phyloP scores from a whole-genome alignment of 768 basidiomycete genomes.

The Suillus subaureus region DNA sequence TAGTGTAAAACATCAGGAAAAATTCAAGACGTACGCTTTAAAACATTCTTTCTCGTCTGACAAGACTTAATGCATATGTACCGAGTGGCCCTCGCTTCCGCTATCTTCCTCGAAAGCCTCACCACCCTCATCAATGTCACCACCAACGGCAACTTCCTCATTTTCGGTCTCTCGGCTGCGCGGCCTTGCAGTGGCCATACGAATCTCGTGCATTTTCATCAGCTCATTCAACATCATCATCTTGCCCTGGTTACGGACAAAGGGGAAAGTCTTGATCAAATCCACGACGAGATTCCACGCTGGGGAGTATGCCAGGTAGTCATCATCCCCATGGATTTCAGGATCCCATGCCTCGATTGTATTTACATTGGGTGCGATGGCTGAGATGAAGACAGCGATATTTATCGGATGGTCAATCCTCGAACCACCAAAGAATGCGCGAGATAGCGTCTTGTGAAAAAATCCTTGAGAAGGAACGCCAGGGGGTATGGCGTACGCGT shows the following conservation, averaged over 20 bases:
- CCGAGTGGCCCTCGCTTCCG: not conserved
- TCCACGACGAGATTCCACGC: constrained; percentile 26
- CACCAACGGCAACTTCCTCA: not conserved
- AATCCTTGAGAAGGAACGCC: constrained; percentile 3
- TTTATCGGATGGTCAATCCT: not conserved
- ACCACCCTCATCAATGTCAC: not conserved
- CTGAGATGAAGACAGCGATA: constrained; percentile 29
- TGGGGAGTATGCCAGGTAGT: not conserved
- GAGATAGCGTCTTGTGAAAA: not conserved
- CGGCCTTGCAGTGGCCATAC: not conserved
- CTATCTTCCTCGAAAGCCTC: not conserved
- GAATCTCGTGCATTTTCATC: too few relatives aligned
- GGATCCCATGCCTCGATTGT: constrained; percentile 23
- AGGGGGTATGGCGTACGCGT: not conserved
- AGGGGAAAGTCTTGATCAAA: constrained; percentile 24
- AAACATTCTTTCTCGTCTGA: too few relatives aligned
- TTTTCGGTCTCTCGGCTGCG: not conserved
- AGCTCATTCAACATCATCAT: not conserved
- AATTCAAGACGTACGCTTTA: too few relatives aligned
- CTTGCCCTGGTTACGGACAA: not conserved
- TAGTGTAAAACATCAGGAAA: too few relatives aligned
- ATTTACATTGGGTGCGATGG: constrained; percentile 29
- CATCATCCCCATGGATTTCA: too few relatives aligned
- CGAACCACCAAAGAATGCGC: not conserved
- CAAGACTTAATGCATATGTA: too few relatives aligned